A percentile compares a stretch with the other conserved stretches of the same genome.
These are phyloP conservation scores for Populus alba DNA, from an alignment of 345 rosid species.

Conservation along the genomic window DNA sequence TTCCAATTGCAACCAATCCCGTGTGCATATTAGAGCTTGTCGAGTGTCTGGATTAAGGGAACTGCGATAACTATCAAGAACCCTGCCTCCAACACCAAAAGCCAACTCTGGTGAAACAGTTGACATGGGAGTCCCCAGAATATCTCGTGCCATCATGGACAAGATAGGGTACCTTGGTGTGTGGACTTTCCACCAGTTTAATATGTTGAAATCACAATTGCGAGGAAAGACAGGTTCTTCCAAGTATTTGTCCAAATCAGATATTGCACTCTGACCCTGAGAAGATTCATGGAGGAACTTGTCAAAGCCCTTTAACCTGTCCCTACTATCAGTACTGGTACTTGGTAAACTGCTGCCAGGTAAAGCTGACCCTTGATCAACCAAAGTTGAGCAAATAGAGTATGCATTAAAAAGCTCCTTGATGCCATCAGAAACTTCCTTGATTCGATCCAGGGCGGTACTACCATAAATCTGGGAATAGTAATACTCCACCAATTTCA, in stretches of 20 bases:
- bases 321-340: slow-evolving; percentile 52
- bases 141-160: slow-evolving; percentile 93
- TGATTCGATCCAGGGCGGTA: slow-evolving; percentile 74
- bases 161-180: slow-evolving; percentile 91
- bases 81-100: slow-evolving; percentile 50
- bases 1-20: slow-evolving; percentile 70
- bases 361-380: slow-evolving; percentile 71
- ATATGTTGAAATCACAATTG: slow-evolving; percentile 67
- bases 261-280: slow-evolving; percentile 52
- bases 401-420: slow-evolving; percentile 82
- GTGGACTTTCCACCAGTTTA: slow-evolving; percentile 97
- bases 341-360: slow-evolving; percentile 71
- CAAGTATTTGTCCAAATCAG: slow-evolving; percentile 85
- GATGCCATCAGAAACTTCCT: slow-evolving; percentile 76
- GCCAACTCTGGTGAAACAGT: slow-evolving; percentile 53
- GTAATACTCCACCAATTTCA: slow-evolving; percentile 91
- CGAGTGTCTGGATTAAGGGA: slow-evolving; percentile 58
- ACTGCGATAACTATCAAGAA: slow-evolving; percentile 55
- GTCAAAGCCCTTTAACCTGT: slow-evolving; percentile 84
- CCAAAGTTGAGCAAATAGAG: slow-evolving; percentile 69
- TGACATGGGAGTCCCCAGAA: slow-evolving; percentile 81
- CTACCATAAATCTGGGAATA: slow-evolving; percentile 93
- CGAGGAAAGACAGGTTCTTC: slow-evolving; percentile 91
- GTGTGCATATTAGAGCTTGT: slow-evolving; percentile 82
- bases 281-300: slow-evolving; percentile 83